Base-by-base conservation (phyloP, 768 basidiomycete species). In the Amanita inopinata region DNA sequence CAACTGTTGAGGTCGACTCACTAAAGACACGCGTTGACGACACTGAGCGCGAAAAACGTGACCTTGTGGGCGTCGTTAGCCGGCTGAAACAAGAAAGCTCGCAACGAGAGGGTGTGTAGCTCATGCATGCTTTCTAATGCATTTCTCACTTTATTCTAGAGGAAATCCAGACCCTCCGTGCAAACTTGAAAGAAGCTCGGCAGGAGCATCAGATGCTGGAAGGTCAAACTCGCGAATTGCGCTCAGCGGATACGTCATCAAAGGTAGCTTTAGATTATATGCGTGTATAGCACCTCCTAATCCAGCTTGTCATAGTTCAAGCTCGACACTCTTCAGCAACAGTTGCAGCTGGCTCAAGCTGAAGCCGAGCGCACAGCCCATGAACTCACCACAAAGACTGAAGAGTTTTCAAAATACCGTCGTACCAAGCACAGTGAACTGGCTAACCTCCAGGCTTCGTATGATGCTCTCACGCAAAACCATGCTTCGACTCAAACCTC, bases 41-140 rank as follows among this genome's bases (percentile, higher is more conserved):
- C 47, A 73, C 74, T 1, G 89, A 96, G 49, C 73, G 85, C 41
- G 93, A 96, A 67, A 96, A 96, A 62, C 78, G 90, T 24, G 89
- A 93, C 49, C 72, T 96, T 35, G 69, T 93, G 32, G 77, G 74
- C 20, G 83, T 91, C 33, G 76, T 92, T 3, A 90, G 84, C 57
- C 73, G 86, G 40, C 62, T 91, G 48, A 85, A 89, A 57, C 78
- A 86, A 52, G 85, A 92, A 47, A 67, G 71, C 31, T 54, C 70
- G 5, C 76, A 83, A 54, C 76, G 83, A 40, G 84, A 91, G 47
- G 85, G 91, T 90, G 43, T 37, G 28, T 4, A 42, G 71, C 53
- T 4, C 9, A 24, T 33, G n/a, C 33, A 45, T 31, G 11, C 18
- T 23, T 47, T 28, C 17, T 22, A 30, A 23, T 19, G 22, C 19